Base-by-base conservation (phyloP, 768 basidiomycete genomes). In the Kwoniella dendrophila region DNA sequence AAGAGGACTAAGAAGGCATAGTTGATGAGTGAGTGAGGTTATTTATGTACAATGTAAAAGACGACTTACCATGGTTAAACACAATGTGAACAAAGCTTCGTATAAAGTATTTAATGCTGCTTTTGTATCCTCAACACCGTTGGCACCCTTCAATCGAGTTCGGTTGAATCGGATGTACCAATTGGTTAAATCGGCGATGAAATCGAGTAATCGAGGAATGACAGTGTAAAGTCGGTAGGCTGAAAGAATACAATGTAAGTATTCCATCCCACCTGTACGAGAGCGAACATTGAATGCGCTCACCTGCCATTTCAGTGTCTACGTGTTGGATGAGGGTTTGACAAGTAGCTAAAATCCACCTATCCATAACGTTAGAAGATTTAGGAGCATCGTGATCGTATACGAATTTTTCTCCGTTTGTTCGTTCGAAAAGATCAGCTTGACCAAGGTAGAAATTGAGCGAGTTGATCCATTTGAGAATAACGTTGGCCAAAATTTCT, bases 111-210 rank as follows among this genome's bases (percentile, higher is more conserved):
- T 97, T 74, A 98, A 82, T 18, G 95, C 96, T 20, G 87, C 81
- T 16, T 86, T 76, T 7, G 93, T 93, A 71, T 98, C 95, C 66
- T 92, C 90, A 58, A 84, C 83, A 2, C 95, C 90, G 71, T 92
- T 89, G 78, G 95, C 90, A 45, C 96, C 96, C 83, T 99, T 99
- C 63, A 99, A 82, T 16, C 96, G 86, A 68, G 88, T 88, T 44
- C 96, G 87, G 81, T 99, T 99, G 83, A 98, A 98, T 49, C 96
- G 92, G 76, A 99, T 98, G 81, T 99, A 99, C 93, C 94, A 97
- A 77, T 99, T 99, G 22, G 96, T 99, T 62, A 98, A 83, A 79
- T 98, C 96, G 68, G 95, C 92, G 30, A 99, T 85, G 60, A 99
- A 87, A 66, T 90, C 89, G 61, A 98, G 83, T 41, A 97, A 83